Percentiles rank a stretch among this genome's conserved stretches.
Evolutionary conservation across 169 alveolate genomes (phyloP).

Genomic region (Perkinsus chesapeaki): DNA sequence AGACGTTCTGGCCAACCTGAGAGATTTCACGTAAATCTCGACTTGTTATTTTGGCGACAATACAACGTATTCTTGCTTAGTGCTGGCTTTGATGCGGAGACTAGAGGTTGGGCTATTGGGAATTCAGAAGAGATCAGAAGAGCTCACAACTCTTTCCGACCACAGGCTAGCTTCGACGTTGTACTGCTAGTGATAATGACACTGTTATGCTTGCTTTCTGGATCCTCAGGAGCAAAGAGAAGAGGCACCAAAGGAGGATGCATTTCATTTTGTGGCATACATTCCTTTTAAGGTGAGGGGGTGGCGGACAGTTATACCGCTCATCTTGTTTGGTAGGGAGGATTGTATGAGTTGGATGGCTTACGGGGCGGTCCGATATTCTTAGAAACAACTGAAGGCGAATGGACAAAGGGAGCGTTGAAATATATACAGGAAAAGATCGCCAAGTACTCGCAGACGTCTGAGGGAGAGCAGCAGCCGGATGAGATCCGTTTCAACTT

Average conservation of each 20-base stretch:
- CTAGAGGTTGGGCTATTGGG: constrained; percentile 64
- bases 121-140: constrained; percentile 60
- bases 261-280: constrained; percentile 72
- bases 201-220: too few relatives aligned
- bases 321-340: neutral
- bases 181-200: too few relatives aligned
- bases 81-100: constrained; percentile 54
- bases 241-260: constrained; percentile 65
- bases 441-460: neutral
- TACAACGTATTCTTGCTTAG: neutral
- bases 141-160: constrained; percentile 58
- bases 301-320: constrained; percentile 6
- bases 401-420: neutral
- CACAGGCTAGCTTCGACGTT: constrained; percentile 53
- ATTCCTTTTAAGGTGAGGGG: constrained; percentile 53
- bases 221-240: constrained; percentile 41
- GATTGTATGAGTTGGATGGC: neutral
- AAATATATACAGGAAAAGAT: neutral
- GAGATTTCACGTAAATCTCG: constrained; percentile 43
- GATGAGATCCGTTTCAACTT: constrained; percentile 28
- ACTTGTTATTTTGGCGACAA: neutral
- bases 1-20: constrained; percentile 54
- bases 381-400: neutral
- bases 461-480: neutral
- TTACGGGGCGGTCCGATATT: neutral